These are phyloP conservation scores for Aspergillus sp. DNA, from an alignment of 2,329 filamentous ascomycete genomes.

Conservation along the genomic window DNA sequence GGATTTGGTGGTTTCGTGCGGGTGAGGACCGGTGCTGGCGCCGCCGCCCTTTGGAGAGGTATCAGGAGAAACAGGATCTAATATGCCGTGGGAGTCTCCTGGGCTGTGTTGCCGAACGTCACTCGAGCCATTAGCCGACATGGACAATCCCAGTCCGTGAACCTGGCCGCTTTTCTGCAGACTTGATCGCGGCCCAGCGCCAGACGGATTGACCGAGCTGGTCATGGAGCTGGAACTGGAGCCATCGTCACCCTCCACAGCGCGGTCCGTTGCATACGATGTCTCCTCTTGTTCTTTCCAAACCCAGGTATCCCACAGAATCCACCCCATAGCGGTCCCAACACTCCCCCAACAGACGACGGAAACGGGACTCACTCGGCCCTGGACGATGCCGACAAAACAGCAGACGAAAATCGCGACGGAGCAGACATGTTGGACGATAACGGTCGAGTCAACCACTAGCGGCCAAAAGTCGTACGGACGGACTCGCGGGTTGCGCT, in stretches of 20 bases:
- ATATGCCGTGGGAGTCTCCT: slow-evolving; percentile 43
- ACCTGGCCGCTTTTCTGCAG: slow-evolving; percentile 23
- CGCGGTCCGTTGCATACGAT: slow-evolving; percentile 17
- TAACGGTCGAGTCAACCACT: slow-evolving; percentile 88
- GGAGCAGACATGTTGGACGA: slow-evolving; percentile 92
- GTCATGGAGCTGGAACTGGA: slow-evolving; percentile 32
- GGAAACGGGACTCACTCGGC: slow-evolving; percentile 79
- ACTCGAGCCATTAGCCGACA: slow-evolving; percentile 28
- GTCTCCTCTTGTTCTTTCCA: slow-evolving; percentile 53
- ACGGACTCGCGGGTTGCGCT: slow-evolving; percentile 83
- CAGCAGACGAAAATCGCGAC: slow-evolving; percentile 91
- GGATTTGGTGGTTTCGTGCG: slow-evolving; percentile 15
- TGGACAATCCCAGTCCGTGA: slow-evolving; percentile 36
- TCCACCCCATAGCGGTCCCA: slow-evolving; percentile 77
- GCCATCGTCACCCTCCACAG: slow-evolving; percentile 26
- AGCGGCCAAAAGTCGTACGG: slow-evolving; percentile 98
- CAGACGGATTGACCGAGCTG: slow-evolving; percentile 22
- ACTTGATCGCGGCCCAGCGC: slow-evolving; percentile 17
- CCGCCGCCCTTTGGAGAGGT: slow-evolving; percentile 11
- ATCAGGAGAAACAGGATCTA: slow-evolving; percentile 16
- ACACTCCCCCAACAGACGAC: slow-evolving; percentile 78
- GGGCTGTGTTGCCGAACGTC: slow-evolving; percentile 20
- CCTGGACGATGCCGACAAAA: slow-evolving; percentile 81
- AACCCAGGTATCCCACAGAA: slow-evolving; percentile 86
- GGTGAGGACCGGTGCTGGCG: slow-evolving; percentile 16